Conservation (phyloP, 441 rosid genomes). For the Euphorbia schlechtendalii region DNA sequence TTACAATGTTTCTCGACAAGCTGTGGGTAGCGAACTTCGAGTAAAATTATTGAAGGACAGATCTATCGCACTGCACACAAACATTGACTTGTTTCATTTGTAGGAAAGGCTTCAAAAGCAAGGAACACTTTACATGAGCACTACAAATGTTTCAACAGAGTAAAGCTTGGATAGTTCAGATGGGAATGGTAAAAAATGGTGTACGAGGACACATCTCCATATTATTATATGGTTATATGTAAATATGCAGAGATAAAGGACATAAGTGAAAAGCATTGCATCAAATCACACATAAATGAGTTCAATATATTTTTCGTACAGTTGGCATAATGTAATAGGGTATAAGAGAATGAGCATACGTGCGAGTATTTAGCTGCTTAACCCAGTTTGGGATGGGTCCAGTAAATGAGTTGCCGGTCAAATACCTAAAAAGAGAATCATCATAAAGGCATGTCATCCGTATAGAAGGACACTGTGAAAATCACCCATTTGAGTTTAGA, state of each 20-base stretch:
- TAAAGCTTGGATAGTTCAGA: too few relatives aligned
- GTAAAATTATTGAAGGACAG: constrained; percentile 34
- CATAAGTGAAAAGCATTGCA: background rate
- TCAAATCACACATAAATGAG: background rate
- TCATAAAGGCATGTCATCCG: too few relatives aligned
- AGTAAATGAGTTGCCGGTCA: too few relatives aligned
- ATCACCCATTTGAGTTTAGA: background rate
- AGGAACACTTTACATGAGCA: too few relatives aligned
- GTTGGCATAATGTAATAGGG: background rate
- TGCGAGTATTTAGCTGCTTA: constrained; percentile 6
- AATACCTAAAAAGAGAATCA: constrained; percentile 21
- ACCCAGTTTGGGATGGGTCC: too few relatives aligned
- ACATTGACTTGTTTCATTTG: background rate
- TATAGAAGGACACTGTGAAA: too few relatives aligned
- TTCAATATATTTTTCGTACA: background rate
- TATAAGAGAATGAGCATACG: constrained; percentile 16
- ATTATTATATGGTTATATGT: too few relatives aligned
- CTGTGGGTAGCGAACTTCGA: constrained; percentile 7
- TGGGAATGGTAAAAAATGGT: too few relatives aligned
- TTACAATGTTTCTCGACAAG: constrained; percentile 27
- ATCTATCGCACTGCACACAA: constrained; percentile 25
- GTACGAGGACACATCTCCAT: too few relatives aligned
- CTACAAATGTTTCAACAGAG: too few relatives aligned
- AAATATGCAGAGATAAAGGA: background rate
- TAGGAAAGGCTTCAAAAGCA: too few relatives aligned